A percentile compares a stretch with the other conserved stretches of the same genome.
These are phyloP conservation scores for Colletotrichum eleusines DNA, from an alignment of 2,329 filamentous ascomycete genomes.

Conservation along the genomic window DNA sequence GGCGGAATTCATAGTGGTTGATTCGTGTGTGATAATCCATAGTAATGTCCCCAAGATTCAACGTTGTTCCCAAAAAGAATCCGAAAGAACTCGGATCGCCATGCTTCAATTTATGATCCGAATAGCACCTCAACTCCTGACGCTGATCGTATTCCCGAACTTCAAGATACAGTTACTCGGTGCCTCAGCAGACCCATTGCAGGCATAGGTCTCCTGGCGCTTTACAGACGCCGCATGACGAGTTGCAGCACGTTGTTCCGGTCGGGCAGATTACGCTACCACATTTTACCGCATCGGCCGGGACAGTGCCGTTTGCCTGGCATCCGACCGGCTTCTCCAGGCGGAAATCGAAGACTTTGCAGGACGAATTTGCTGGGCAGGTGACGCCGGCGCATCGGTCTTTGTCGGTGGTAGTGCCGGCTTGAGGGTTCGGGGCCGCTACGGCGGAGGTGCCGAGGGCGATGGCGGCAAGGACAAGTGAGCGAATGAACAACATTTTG, in stretches of 20 bases:
- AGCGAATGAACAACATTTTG: slow-evolving; percentile 26
- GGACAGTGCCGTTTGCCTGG: slow-evolving; percentile 26
- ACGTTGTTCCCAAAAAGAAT: no score
- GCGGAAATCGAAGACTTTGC: slow-evolving; percentile 31
- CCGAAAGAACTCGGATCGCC: not conserved
- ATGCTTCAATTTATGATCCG: not conserved
- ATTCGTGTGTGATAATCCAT: not conserved
- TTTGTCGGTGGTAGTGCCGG: not conserved
- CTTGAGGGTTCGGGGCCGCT: slow-evolving; percentile 21
- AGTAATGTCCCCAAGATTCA: not conserved
- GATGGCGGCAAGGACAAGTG: slow-evolving; percentile 12
- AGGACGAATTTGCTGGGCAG: slow-evolving; percentile 29
- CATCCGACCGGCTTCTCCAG: slow-evolving; percentile 31
- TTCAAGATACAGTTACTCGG: not conserved
- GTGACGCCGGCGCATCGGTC: slow-evolving; percentile 27
- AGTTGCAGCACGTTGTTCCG: slow-evolving; percentile 44
- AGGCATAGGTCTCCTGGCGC: slow-evolving; percentile 36
- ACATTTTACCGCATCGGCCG: slow-evolving; percentile 15
- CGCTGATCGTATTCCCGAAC: not conserved
- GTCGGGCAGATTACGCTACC: slow-evolving; percentile 35
- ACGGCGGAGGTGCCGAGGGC: slow-evolving; percentile 2
- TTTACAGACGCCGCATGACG: slow-evolving; percentile 41
- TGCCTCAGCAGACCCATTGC: slow-evolving; percentile 33
- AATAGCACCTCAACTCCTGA: slow-evolving; percentile 14
- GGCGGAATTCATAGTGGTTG: not conserved